Percentiles rank a stretch among this genome's conserved stretches.
phyloP scores from a whole-genome alignment of 345 rosid species.

The Boechera stricta region DNA sequence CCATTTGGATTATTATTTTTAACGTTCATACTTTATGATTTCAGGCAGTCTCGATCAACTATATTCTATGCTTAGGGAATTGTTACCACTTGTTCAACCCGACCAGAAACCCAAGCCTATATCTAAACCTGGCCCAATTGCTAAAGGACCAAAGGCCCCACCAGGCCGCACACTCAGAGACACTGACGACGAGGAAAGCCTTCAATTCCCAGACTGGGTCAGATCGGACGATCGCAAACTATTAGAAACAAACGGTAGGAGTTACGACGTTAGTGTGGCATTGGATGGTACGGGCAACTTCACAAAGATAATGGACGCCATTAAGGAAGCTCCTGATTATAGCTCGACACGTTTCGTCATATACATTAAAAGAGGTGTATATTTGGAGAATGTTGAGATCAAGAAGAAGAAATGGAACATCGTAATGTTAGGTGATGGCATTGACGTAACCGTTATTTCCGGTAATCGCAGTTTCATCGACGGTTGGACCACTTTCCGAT shows the following conservation, averaged over 20 bases:
- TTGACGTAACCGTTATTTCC: slow-evolving; percentile 62
- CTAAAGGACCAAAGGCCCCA: slow-evolving; percentile 41
- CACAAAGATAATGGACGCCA: slow-evolving; percentile 67
- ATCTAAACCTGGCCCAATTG: slow-evolving; percentile 32
- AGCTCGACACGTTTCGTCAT: slow-evolving; percentile 61
- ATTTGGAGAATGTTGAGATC: slow-evolving; percentile 78
- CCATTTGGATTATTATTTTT: too few relatives aligned
- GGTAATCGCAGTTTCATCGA: slow-evolving; percentile 66
- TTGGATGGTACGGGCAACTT: slow-evolving; percentile 84
- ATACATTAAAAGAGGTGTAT: slow-evolving; percentile 67
- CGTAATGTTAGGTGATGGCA: slow-evolving; percentile 85
- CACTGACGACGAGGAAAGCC: slow-evolving; percentile 17
- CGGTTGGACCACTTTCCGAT: slow-evolving; percentile 93
- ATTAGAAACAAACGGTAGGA: slow-evolving; percentile 51
- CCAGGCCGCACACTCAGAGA: slow-evolving; percentile 34
- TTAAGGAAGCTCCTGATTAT: slow-evolving; percentile 68
- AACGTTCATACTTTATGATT: neutral
- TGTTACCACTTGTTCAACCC: slow-evolving; percentile 60
- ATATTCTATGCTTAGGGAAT: slow-evolving; percentile 59
- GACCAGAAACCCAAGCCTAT: slow-evolving; percentile 33
- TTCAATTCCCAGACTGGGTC: slow-evolving; percentile 66
- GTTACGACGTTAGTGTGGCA: slow-evolving; percentile 57
- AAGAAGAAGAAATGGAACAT: slow-evolving; percentile 87
- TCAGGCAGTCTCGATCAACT: slow-evolving; percentile 62
- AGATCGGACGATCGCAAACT: slow-evolving; percentile 57